phyloP scores from a whole-genome alignment of 768 basidiomycete species.

The Tulasnella calospora region DNA sequence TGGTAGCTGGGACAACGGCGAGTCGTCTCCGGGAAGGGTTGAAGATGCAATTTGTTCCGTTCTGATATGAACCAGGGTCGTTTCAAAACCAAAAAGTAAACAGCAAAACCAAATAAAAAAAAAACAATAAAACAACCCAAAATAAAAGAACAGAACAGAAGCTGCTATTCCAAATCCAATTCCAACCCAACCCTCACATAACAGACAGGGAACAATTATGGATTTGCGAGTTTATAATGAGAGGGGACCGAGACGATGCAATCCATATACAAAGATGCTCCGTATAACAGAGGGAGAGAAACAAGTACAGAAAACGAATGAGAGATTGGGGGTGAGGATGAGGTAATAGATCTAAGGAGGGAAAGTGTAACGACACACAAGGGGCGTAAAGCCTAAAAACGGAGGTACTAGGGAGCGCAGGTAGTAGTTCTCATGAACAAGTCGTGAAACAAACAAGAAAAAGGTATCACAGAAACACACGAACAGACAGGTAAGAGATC shows the following conservation, averaged over 20 bases:
- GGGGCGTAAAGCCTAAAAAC: neutral
- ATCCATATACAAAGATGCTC: neutral
- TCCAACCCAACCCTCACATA: too few species aligned
- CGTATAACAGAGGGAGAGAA: neutral
- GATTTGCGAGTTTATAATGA: neutral
- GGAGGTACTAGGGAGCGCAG: neutral
- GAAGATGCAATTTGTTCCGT: neutral
- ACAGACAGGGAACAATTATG: too few species aligned
- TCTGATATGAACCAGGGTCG: neutral
- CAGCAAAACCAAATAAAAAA: too few species aligned
- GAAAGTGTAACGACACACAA: neutral
- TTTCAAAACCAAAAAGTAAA: too few species aligned
- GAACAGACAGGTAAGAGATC: neutral
- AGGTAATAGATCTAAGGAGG: neutral
- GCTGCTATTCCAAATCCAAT: too few species aligned
- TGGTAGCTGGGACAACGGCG: slow-evolving; percentile 54
- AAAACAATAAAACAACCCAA: too few species aligned
- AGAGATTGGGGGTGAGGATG: neutral
- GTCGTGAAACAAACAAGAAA: neutral
- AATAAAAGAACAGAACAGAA: too few species aligned
- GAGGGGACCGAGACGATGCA: neutral
- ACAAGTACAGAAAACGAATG: neutral
- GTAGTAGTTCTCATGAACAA: neutral
- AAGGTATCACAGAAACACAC: neutral
- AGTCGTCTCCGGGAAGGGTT: neutral